Percentiles rank a stretch among this genome's conserved stretches.
Conservation (phyloP, 768 basidiomycete genomes). For the Chalciporus chontae region DNA sequence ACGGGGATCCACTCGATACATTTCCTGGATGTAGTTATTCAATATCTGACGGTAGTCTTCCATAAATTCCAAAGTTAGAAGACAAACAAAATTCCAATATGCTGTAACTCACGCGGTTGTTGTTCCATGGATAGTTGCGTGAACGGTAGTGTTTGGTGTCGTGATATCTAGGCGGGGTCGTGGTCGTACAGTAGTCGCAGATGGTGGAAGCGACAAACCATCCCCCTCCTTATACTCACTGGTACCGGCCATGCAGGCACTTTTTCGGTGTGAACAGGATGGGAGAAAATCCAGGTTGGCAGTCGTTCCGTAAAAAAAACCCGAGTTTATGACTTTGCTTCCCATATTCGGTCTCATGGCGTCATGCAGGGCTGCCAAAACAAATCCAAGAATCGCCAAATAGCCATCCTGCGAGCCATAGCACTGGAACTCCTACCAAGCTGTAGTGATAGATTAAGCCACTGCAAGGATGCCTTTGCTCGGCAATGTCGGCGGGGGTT, state of each 20-base stretch:
- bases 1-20: slow-evolving; percentile 12
- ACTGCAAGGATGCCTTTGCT: background rate
- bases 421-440: background rate
- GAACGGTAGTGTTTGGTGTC: background rate
- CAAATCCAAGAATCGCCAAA: too few relatives aligned
- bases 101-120: slow-evolving; percentile 9
- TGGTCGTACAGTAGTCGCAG: background rate
- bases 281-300: slow-evolving; percentile 21
- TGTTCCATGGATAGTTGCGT: slow-evolving; percentile 3
- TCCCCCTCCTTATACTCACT: slow-evolving; percentile 15
- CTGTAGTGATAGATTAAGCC: background rate
- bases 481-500: background rate
- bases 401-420: background rate
- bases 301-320: background rate
- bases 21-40: slow-evolving; percentile 22
- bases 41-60: slow-evolving; percentile 21
- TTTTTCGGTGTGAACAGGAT: slow-evolving; percentile 6
- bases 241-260: slow-evolving; percentile 9
- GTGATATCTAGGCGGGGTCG: background rate
- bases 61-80: background rate
- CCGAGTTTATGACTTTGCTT: background rate
- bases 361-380: background rate
- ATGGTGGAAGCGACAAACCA: background rate
- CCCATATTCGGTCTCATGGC: background rate
- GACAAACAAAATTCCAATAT: background rate